Conservation (phyloP, 164 flowering plant genomes). For the Kalanchoe fedtschenkoi region DNA sequence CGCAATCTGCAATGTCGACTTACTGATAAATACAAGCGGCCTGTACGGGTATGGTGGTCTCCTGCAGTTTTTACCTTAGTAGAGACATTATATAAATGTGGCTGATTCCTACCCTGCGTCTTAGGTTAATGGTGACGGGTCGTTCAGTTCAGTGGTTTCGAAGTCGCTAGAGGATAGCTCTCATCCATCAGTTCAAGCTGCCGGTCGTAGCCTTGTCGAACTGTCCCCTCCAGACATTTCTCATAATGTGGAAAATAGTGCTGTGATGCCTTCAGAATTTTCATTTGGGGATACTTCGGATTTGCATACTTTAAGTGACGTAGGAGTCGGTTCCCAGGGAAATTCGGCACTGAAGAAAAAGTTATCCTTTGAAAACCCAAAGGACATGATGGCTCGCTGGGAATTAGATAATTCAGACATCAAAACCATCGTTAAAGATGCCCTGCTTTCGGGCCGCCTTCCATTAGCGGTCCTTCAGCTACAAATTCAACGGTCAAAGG, state of each 20-base stretch:
- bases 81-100: background rate
- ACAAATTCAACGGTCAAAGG: slow-evolving; percentile 64
- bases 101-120: slow-evolving; percentile 8
- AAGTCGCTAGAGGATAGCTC: slow-evolving; percentile 29
- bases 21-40: slow-evolving; percentile 36
- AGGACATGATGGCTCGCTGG: slow-evolving; percentile 93
- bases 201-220: slow-evolving; percentile 18
- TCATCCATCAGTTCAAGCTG: slow-evolving; percentile 22
- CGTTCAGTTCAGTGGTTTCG: slow-evolving; percentile 13
- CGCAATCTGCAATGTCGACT: slow-evolving; percentile 60
- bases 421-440: slow-evolving; percentile 79
- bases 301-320: slow-evolving; percentile 19
- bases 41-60: slow-evolving; percentile 38
- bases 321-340: slow-evolving; percentile 29
- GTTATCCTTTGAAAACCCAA: slow-evolving; percentile 62
- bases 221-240: slow-evolving; percentile 18
- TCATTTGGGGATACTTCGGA: slow-evolving; percentile 13
- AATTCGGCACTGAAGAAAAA: slow-evolving; percentile 21
- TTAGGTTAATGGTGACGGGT: slow-evolving; percentile 41
- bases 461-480: slow-evolving; percentile 95
- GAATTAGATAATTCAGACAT: slow-evolving; percentile 61
- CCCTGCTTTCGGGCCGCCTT: slow-evolving; percentile 80
- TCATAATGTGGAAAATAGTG: slow-evolving; percentile 28
- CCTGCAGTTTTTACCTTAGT: background rate
- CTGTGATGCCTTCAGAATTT: slow-evolving; percentile 36